Conservation (phyloP, 2,329 filamentous ascomycete genomes). For the Aotearoamyces nothofagi region DNA sequence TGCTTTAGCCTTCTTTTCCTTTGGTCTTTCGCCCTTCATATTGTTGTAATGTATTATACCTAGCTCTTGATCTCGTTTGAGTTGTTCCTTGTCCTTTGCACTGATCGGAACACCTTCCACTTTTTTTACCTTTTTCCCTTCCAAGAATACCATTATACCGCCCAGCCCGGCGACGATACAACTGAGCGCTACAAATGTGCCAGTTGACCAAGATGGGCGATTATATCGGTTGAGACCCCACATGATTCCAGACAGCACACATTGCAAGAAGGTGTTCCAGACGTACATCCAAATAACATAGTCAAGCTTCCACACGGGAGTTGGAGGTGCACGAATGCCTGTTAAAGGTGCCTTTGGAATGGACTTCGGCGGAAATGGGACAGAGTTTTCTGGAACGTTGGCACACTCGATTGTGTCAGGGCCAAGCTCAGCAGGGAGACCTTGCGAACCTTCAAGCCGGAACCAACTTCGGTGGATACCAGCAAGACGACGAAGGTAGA, state of each 20-base stretch:
- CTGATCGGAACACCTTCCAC: conserved; percentile 56
- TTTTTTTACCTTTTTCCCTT: conserved; percentile 56
- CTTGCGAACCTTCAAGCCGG: conserved; percentile 49
- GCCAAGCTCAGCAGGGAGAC: conserved; percentile 36
- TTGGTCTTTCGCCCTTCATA: conserved; percentile 33
- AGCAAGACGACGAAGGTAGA: conserved; percentile 51
- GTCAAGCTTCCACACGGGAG: conserved; percentile 61
- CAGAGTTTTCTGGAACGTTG: conserved; percentile 24
- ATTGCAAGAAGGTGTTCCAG: conserved; percentile 66
- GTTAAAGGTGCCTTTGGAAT: conserved; percentile 57
- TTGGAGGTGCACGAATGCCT: conserved; percentile 51
- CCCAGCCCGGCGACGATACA: conserved; percentile 53
- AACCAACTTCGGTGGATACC: conserved; percentile 67
- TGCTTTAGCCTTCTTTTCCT: conserved; percentile 21
- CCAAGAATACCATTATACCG: conserved; percentile 54
- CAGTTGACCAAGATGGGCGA: conserved; percentile 67
- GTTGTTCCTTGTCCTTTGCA: conserved; percentile 33
- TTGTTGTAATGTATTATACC: conserved; percentile 46
- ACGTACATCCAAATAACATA: conserved; percentile 67
- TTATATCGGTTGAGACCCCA: conserved; percentile 62
- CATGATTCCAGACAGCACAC: conserved; percentile 63
- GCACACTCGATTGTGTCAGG: conserved; percentile 31
- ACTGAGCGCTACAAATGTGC: conserved; percentile 61
- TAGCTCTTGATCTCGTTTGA: conserved; percentile 35
- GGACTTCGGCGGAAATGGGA: conserved; percentile 49